Conservation (phyloP, 2,329 filamentous ascomycete genomes). For the Hypoxylon sp. region DNA sequence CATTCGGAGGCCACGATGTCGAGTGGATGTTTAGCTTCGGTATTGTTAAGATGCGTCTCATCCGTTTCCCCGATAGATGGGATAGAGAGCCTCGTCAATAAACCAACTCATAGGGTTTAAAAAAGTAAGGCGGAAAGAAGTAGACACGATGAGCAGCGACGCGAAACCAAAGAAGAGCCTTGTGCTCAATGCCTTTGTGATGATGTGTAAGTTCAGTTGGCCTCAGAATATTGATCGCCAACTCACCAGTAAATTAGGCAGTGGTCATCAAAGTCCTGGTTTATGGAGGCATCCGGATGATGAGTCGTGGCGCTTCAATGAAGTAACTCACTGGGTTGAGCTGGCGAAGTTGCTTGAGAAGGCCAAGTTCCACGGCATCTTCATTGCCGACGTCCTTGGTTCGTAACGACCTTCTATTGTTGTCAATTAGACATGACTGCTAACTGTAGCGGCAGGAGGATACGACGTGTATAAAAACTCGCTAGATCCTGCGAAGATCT, state of each 20-base stretch:
- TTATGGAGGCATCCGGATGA: constrained; percentile 69
- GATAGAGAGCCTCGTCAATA: background rate
- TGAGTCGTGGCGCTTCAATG: constrained; percentile 71
- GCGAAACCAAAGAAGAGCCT: constrained; percentile 60
- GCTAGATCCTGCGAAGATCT: constrained; percentile 71
- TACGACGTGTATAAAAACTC: constrained; percentile 78
- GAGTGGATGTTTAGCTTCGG: constrained; percentile 12
- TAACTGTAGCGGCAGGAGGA: constrained; percentile 60
- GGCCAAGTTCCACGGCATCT: constrained; percentile 75
- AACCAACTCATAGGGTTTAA: background rate
- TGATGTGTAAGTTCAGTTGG: constrained; percentile 59
- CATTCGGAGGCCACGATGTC: constrained; percentile 31
- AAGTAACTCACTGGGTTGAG: constrained; percentile 74
- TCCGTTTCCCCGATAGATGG: background rate
- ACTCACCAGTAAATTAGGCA: constrained; percentile 49
- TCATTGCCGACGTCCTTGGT: constrained; percentile 75
- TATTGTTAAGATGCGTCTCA: constrained; percentile 3
- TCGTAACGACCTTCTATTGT: background rate
- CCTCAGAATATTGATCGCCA: background rate
- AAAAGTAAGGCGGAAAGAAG: constrained; percentile 3
- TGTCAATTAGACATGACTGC: constrained; percentile 25
- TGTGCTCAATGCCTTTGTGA: constrained; percentile 67
- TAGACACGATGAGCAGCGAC: constrained; percentile 32
- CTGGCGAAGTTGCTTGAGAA: constrained; percentile 74
- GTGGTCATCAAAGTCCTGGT: constrained; percentile 63